Percentiles rank a stretch among this genome's conserved stretches.
phyloP scores from a whole-genome alignment of 202 grass and related monocot genomes.

The Saccharum hybrid region DNA sequence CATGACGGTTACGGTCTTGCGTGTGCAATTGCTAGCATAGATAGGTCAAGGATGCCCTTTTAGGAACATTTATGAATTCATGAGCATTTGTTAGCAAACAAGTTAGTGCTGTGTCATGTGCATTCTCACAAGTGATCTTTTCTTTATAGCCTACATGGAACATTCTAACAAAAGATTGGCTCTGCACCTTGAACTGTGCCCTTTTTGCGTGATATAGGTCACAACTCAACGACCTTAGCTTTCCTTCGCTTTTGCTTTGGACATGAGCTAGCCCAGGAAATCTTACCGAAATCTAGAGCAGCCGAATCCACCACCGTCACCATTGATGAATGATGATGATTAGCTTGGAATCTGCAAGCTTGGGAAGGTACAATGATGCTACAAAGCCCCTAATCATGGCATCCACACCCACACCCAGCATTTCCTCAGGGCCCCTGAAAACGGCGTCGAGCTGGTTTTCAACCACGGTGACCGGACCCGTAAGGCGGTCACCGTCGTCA shows the following conservation, averaged over 20 bases:
- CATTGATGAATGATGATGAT: slow-evolving; percentile 44
- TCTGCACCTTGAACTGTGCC: slow-evolving; percentile 40
- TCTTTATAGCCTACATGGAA: slow-evolving; percentile 30
- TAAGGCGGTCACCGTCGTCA: neutral
- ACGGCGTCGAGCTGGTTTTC: slow-evolving; percentile 45
- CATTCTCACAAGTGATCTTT: neutral
- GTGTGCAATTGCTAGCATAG: slow-evolving; percentile 12
- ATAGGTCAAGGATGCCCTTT: slow-evolving; percentile 36
- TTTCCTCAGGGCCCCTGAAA: neutral
- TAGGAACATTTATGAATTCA: slow-evolving; percentile 22
- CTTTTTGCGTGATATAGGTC: slow-evolving; percentile 49
- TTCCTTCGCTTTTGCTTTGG: slow-evolving; percentile 30
- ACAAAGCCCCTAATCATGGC: slow-evolving; percentile 50
- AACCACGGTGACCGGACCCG: slow-evolving; percentile 39
- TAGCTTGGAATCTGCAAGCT: slow-evolving; percentile 54
- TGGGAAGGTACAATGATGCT: slow-evolving; percentile 46
- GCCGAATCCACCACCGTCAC: slow-evolving; percentile 51
- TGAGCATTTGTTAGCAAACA: slow-evolving; percentile 1
- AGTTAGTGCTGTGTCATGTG: slow-evolving; percentile 22
- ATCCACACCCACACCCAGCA: slow-evolving; percentile 46
- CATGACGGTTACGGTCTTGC: neutral
- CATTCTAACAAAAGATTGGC: slow-evolving; percentile 48
- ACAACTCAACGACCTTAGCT: slow-evolving; percentile 15
- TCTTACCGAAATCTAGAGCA: slow-evolving; percentile 59
- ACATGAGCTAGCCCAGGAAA: slow-evolving; percentile 42